These are phyloP conservation scores for Schizosaccharomyces versatilis DNA, from an alignment of 1,139 yeast genomes.

Conservation along the genomic window DNA sequence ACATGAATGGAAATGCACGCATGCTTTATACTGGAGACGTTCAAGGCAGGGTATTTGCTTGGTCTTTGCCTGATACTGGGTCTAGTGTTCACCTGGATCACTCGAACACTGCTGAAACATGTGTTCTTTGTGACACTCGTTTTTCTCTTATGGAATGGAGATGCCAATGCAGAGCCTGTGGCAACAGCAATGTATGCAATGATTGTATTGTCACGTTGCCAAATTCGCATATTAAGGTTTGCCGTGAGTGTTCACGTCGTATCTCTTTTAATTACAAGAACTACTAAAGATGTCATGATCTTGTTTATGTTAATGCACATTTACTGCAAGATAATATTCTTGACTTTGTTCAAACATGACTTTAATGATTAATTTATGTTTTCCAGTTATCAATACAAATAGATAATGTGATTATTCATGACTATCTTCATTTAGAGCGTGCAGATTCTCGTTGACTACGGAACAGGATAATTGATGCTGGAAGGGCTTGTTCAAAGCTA, in stretches of 20 bases:
- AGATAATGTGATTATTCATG: too few species aligned
- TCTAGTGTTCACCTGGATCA: constrained; percentile 1
- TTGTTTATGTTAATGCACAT: too few species aligned
- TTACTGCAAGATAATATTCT: too few species aligned
- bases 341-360: too few species aligned
- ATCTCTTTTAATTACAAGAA: neutral
- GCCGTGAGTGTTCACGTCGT: neutral
- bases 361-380: too few species aligned
- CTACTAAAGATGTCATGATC: neutral
- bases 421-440: too few species aligned
- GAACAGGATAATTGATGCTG: too few species aligned
- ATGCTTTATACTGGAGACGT: constrained; percentile 5
- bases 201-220: neutral
- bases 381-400: too few species aligned
- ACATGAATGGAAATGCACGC: constrained; percentile 3
- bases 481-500: too few species aligned
- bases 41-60: constrained; percentile 3
- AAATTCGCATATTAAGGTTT: neutral
- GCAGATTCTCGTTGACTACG: too few species aligned
- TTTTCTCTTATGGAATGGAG: constrained; percentile 5
- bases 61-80: constrained; percentile 5
- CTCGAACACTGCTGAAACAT: neutral
- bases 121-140: constrained; percentile 3
- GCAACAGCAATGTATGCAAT: neutral
- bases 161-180: constrained; percentile 1